Evolutionary conservation across 176 grass and related monocot species (phyloP), one percentile per base, ranked within the genome.

Genomic region (Aegilops longissima): DNA sequence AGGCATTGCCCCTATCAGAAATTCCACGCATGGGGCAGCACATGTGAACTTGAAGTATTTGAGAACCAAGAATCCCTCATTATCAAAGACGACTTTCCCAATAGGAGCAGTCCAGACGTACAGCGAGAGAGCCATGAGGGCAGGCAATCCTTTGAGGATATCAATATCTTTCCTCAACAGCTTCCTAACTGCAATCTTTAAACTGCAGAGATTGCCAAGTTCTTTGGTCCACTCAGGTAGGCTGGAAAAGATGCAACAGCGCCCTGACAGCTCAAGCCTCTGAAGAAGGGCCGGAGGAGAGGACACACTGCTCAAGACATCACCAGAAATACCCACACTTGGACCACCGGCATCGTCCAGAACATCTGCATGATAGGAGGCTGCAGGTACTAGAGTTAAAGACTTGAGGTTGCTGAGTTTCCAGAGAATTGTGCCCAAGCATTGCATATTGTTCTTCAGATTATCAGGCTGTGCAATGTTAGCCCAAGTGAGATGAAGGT

Each of bases 1-100:
- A 68, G 30, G 66, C 66, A 34, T 34, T 34, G 66, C 0, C 9
- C 66, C 66, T 68, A 4, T 18, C 30, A 68, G 66, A 77, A 77
- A 77, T 77, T 21, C 18, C 17, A 77, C 1, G 0, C 30, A 82
- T 6, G 27, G 31, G 2, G n/a, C 47, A 82, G 8, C 2, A 24
- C 66, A 82, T 2, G 5, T 20, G 12, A 82, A 71, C 30, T 82
- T 38, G 30, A 82, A 82, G 30, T 58, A 51, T n/a, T 38, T 82
- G 30, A 82, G 80, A 58, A 38, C 20, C 4, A 6, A 20, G 30
- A 58, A 82, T 20, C 66, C 80, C 12, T 9, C 45, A 12, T 6
- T 34, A 67, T 70, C 0, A 36, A 82, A 54, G 11, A 54, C 2
- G 13, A 56, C 14, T 20, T 4, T 82, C 56, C 33, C 79, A 68